phyloP scores from a whole-genome alignment of 305 asterid genomes.

The Fraxinus xanthoxyloides region DNA sequence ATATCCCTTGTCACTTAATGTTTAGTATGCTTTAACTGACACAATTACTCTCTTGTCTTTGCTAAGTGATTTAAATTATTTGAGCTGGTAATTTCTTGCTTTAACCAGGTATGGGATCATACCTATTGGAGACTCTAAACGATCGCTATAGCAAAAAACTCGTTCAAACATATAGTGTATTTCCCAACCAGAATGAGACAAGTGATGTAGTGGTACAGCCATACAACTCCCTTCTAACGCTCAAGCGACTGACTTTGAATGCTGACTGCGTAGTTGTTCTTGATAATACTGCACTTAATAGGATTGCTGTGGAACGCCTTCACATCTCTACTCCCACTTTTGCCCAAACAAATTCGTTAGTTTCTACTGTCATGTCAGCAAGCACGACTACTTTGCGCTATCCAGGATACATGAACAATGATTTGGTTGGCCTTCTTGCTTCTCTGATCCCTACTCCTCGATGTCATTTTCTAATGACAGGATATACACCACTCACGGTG shows the following conservation, averaged over 20 bases:
- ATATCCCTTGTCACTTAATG: neutral
- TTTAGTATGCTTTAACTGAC: neutral
- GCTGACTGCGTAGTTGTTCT: slow-evolving; percentile 99
- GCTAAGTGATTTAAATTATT: slow-evolving; percentile 14
- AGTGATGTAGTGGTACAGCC: slow-evolving; percentile 99
- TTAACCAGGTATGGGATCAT: slow-evolving; percentile 94
- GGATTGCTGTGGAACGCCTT: slow-evolving; percentile 97
- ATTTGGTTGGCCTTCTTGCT: slow-evolving; percentile 99
- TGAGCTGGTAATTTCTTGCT: slow-evolving; percentile 18
- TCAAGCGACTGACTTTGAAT: slow-evolving; percentile 82
- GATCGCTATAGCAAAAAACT: slow-evolving; percentile 99
- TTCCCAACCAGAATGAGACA: slow-evolving; percentile 96
- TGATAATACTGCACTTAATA: slow-evolving; percentile 94
- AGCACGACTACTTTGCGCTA: slow-evolving; percentile 97
- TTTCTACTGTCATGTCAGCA: slow-evolving; percentile 99
- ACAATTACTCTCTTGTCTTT: slow-evolving; percentile 1
- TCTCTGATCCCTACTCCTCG: slow-evolving; percentile 99
- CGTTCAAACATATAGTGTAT: slow-evolving; percentile 95
- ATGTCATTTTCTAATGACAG: slow-evolving; percentile 98
- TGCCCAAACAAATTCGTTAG: slow-evolving; percentile 92
- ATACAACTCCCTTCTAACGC: slow-evolving; percentile 92
- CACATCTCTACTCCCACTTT: slow-evolving; percentile 93
- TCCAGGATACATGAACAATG: slow-evolving; percentile 99
- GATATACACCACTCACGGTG: slow-evolving; percentile 98
- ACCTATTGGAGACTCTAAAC: slow-evolving; percentile 88